Evolutionary conservation across 2,329 filamentous ascomycete species (phyloP).

Genomic region (Beauveria australis): DNA sequence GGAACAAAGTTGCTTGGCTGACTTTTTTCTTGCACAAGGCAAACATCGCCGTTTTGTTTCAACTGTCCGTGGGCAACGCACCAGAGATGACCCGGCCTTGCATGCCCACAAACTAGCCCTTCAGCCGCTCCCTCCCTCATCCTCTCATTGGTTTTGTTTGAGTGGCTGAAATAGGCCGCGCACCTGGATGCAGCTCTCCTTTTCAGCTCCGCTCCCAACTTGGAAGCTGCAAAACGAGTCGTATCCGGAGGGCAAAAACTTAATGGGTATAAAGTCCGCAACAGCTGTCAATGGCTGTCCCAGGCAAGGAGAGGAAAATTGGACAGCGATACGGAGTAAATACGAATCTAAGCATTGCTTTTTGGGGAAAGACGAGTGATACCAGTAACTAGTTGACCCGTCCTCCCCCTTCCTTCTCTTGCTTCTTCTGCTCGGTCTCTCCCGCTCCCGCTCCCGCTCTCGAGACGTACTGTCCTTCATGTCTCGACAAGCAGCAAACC

Average conservation of each 20-base stretch:
- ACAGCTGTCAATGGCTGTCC: not conserved
- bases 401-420: not conserved
- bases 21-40: not conserved
- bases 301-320: not conserved
- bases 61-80: too few species aligned
- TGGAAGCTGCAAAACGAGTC: not conserved
- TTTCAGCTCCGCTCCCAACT: slow-evolving; percentile 1
- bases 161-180: not conserved
- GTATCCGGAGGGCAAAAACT: too few species aligned
- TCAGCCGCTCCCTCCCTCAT: slow-evolving; percentile 1
- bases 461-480: not conserved
- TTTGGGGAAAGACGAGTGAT: not conserved
- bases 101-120: not conserved
- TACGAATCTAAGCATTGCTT: not conserved
- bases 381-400: not conserved
- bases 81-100: not conserved
- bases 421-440: not conserved
- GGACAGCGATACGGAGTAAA: not conserved
- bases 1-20: not conserved
- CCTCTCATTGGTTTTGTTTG: not conserved
- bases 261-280: not conserved
- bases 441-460: not conserved
- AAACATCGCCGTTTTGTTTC: not conserved
- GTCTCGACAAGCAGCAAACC: not conserved
- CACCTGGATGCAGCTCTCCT: slow-evolving; percentile 3